Evolutionary conservation across 2,329 filamentous ascomycete species (phyloP), one percentile per base, ranked within the genome.

Genomic region (Dactylellina parvicollis): DNA sequence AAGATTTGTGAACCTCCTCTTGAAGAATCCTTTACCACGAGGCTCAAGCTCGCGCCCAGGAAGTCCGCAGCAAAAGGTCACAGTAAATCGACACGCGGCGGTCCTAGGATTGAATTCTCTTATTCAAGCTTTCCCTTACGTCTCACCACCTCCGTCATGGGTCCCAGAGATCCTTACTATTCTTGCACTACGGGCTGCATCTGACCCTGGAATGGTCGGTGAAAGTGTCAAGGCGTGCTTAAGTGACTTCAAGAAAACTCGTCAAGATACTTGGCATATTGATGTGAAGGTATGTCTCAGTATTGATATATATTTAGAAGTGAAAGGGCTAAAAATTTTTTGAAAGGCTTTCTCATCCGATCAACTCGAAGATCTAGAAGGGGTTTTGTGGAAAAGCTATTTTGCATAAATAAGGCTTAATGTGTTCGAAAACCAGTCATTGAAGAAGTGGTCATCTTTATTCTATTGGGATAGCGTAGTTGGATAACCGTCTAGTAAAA

Each of bases 321-420:
- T 2, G n/a, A 30, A 10, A 44, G 32, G 16, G 34, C 18, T 30
- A 34, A 26, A 54, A 60, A 22, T 61, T 34, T 30, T 9, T 24
- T 16, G 18, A 49, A 36, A 92, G 88, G 87, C 86, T 72, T 99
- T 99, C 80, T 92, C 92, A 24, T 83, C 90, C 28, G 95, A 98
- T 77, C 94, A 99, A 79, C 84, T 99, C 9, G 95, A 98, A 81
- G 94, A 98, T 79, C 81, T 99, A 70, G 93, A 97, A 78, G 95
- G 95, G 57, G 96, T 99, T 50, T 84, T 99, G 57, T 99, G 95
- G 95, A 99, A 99, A 89, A 98, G 94, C 81, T 99, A 99, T 80
- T 99, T 99, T 83, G 96, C 93, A 40, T 96, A 83, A 80, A 49
- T 10, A 20, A n/a, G n/a, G n/a, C n/a, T n/a, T n/a, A n/a, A n/a